A percentile compares a stretch with the other conserved stretches of the same genome.
phyloP scores from a whole-genome alignment of 2,329 filamentous ascomycete genomes.

The Periconia macrospinosa region DNA sequence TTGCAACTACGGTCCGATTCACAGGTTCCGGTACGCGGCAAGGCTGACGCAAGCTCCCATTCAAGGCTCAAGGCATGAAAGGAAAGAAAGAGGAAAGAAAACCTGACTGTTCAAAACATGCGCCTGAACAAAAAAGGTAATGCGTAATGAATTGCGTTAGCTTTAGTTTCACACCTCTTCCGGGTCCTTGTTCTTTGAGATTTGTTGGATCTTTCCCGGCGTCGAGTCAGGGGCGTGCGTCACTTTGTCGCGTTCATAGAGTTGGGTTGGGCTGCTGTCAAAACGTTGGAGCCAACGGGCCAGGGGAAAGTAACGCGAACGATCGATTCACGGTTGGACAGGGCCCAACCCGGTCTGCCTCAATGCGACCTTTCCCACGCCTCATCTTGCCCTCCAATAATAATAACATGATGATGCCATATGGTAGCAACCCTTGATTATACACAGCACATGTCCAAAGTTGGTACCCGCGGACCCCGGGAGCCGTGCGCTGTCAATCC shows the following conservation, averaged over 20 bases:
- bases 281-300: background rate
- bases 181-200: background rate
- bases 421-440: too few species aligned
- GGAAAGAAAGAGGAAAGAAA: background rate
- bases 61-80: background rate
- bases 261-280: background rate
- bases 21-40: background rate
- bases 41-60: background rate
- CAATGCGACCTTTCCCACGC: background rate
- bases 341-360: slow-evolving; percentile 1
- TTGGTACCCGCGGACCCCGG: background rate
- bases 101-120: background rate
- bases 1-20: background rate
- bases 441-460: background rate
- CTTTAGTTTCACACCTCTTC: background rate
- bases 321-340: background rate
- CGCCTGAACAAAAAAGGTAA: background rate
- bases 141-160: background rate
- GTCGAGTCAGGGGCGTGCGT: background rate
- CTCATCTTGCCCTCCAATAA: background rate
- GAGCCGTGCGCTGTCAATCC: background rate
- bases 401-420: background rate
- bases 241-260: background rate
- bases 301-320: slow-evolving; percentile 5
- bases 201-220: too few species aligned